Evolutionary conservation across 176 grass and related monocot species (phyloP).

Genomic region (Luzula sylvatica): DNA sequence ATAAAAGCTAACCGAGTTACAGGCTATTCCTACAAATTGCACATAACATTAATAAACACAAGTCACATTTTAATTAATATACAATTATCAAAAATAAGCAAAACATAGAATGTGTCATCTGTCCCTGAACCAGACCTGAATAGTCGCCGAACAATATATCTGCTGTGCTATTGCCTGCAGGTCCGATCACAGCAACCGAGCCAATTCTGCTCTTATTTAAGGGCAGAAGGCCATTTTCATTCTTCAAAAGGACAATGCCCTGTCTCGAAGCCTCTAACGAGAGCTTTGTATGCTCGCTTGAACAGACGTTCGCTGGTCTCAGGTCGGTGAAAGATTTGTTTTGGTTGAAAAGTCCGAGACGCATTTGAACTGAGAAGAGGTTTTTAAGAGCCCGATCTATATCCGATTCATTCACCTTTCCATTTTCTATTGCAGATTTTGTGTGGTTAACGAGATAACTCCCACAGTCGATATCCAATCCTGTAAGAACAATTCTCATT

Average conservation of each 20-base stretch:
- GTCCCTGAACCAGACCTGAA: constrained; percentile 39
- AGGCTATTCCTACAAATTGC: constrained; percentile 50
- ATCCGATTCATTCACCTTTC: constrained; percentile 61
- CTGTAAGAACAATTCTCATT: constrained; percentile 20
- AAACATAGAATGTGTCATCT: too few relatives aligned
- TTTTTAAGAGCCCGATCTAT: constrained; percentile 56
- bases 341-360: constrained; percentile 53
- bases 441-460: constrained; percentile 45
- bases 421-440: constrained; percentile 43
- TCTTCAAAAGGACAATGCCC: constrained; percentile 69
- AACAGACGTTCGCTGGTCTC: constrained; percentile 47
- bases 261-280: constrained; percentile 59
- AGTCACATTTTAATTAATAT: neutral
- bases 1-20: constrained; percentile 37
- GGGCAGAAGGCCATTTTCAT: constrained; percentile 50
- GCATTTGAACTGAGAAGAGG: constrained; percentile 67
- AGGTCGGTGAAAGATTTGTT: constrained; percentile 29
- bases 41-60: neutral
- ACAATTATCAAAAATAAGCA: too few relatives aligned
- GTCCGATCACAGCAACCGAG: constrained; percentile 51
- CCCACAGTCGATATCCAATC: constrained; percentile 84
- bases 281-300: constrained; percentile 45
- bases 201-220: constrained; percentile 33
- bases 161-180: constrained; percentile 31
- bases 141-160: constrained; percentile 56